phyloP scores from a whole-genome alignment of 1,284 basidiomycete species.

The Malassezia cuniculi region DNA sequence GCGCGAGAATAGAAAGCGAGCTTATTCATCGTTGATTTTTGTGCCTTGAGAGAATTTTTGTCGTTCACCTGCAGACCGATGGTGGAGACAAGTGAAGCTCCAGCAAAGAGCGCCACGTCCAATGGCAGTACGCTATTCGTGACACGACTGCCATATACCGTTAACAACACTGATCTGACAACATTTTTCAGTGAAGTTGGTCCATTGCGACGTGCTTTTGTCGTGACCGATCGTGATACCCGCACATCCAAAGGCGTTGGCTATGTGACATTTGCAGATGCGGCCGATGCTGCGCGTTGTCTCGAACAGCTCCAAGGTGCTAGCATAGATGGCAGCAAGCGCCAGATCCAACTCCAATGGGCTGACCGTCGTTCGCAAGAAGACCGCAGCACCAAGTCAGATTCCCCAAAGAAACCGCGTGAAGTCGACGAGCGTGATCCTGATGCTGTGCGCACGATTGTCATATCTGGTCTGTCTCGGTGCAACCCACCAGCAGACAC shows the following conservation, averaged over 20 bases:
- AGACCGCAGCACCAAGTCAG: slow-evolving; percentile 1
- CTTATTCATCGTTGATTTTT: too few relatives aligned
- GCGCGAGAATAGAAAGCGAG: too few relatives aligned
- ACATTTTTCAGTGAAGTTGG: slow-evolving; percentile 91
- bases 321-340: slow-evolving; percentile 29
- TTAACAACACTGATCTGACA: slow-evolving; percentile 75
- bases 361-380: slow-evolving; percentile 22
- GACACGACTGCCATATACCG: slow-evolving; percentile 62
- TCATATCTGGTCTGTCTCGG: slow-evolving; percentile 29
- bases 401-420: not conserved
- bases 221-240: slow-evolving; percentile 65
- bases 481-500: slow-evolving; percentile 30
- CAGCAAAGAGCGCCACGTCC: slow-evolving; percentile 3
- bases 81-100: too few relatives aligned
- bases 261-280: slow-evolving; percentile 81
- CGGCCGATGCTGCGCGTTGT: slow-evolving; percentile 60
- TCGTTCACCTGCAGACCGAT: too few relatives aligned
- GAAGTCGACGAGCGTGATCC: slow-evolving; percentile 21
- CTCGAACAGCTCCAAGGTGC: slow-evolving; percentile 35
- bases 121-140: slow-evolving; percentile 43
- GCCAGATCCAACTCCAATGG: slow-evolving; percentile 33
- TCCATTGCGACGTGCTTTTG: slow-evolving; percentile 82
- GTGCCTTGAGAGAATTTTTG: not conserved
- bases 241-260: slow-evolving; percentile 91
- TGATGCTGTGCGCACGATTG: slow-evolving; percentile 36